Percentiles rank a stretch among this genome's conserved stretches.
These are phyloP conservation scores for Globisporangium megalacanthum DNA, from an alignment of 352 stramenopile genomes.

Conservation along the genomic window DNA sequence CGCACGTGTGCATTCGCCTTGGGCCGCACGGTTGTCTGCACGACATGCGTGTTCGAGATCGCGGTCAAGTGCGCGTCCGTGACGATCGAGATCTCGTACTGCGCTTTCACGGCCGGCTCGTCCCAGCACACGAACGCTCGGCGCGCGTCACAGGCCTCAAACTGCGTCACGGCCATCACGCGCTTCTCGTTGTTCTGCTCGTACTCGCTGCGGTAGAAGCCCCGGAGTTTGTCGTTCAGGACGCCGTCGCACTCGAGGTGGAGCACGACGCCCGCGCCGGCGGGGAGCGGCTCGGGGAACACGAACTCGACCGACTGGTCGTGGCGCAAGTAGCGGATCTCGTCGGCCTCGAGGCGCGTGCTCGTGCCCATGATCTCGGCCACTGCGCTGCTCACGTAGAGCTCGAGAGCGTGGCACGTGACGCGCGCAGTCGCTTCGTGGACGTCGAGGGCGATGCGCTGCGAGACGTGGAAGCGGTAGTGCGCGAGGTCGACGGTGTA, in stretches of 20 bases:
- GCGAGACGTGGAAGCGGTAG: constrained; percentile 63
- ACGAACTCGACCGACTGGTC: constrained; percentile 56
- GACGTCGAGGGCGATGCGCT: constrained; percentile 61
- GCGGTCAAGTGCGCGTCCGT: constrained; percentile 89
- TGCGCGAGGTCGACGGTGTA: constrained; percentile 67
- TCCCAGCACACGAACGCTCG: constrained; percentile 98
- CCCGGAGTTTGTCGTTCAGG: constrained; percentile 91
- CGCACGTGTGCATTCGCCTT: constrained; percentile 59
- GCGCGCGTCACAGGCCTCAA: constrained; percentile 82
- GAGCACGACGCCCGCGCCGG: constrained; percentile 23
- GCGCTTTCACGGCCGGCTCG: constrained; percentile 95
- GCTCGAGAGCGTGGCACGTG: constrained; percentile 93
- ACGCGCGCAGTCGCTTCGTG: constrained; percentile 67
- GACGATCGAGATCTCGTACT: constrained; percentile 91
- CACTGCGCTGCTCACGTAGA: constrained; percentile 76
- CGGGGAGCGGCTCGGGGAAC: constrained; percentile 41
- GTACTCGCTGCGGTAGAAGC: constrained; percentile 96
- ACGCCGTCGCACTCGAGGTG: constrained; percentile 57
- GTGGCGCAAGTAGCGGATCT: constrained; percentile 49
- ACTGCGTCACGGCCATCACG: constrained; percentile 90
- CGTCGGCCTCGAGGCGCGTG: constrained; percentile 32
- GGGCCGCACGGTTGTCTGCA: constrained; percentile 59
- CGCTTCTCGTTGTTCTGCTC: constrained; percentile 87
- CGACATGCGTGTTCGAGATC: constrained; percentile 96
- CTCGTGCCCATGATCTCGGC: constrained; percentile 29